Evolutionary conservation across 2,329 filamentous ascomycete genomes (phyloP).

Genomic region (Cladosporium sp.): DNA sequence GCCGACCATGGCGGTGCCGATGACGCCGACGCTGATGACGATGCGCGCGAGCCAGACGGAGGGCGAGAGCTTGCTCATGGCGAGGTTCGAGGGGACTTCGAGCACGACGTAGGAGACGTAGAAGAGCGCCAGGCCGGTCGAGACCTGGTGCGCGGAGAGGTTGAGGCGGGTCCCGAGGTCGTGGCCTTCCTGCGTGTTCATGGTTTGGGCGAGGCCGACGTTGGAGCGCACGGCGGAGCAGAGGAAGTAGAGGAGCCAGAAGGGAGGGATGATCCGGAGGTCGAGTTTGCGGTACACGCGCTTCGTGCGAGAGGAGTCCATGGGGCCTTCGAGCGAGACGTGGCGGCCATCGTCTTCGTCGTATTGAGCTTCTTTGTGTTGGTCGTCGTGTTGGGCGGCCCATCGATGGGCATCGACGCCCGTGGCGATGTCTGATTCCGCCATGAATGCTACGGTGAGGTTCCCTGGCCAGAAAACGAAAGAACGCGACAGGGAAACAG

Average conservation of each 20-base stretch:
- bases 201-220: slow-evolving; percentile 88
- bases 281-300: slow-evolving; percentile 17
- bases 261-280: slow-evolving; percentile 48
- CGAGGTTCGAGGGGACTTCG: slow-evolving; percentile 78
- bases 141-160: slow-evolving; percentile 69
- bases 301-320: slow-evolving; percentile 13
- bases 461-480: too few species aligned
- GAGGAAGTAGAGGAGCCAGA: slow-evolving; percentile 87
- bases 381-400: background rate
- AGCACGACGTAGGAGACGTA: slow-evolving; percentile 91
- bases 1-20: slow-evolving; percentile 76
- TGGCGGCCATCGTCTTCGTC: slow-evolving; percentile 10
- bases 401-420: background rate
- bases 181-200: slow-evolving; percentile 67
- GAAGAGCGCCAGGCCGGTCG: slow-evolving; percentile 78
- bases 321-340: slow-evolving; percentile 9
- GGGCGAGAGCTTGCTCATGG: slow-evolving; percentile 80
- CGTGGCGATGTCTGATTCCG: background rate
- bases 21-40: slow-evolving; percentile 77
- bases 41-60: slow-evolving; percentile 90
- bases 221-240: slow-evolving; percentile 89
- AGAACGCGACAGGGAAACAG: too few species aligned
- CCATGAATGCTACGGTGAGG: background rate
- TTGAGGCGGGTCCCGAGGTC: slow-evolving; percentile 67
- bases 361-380: slow-evolving; percentile 11